Conservation (phyloP, 2,329 filamentous ascomycete species). For the Penicillium sclerotiorum region DNA sequence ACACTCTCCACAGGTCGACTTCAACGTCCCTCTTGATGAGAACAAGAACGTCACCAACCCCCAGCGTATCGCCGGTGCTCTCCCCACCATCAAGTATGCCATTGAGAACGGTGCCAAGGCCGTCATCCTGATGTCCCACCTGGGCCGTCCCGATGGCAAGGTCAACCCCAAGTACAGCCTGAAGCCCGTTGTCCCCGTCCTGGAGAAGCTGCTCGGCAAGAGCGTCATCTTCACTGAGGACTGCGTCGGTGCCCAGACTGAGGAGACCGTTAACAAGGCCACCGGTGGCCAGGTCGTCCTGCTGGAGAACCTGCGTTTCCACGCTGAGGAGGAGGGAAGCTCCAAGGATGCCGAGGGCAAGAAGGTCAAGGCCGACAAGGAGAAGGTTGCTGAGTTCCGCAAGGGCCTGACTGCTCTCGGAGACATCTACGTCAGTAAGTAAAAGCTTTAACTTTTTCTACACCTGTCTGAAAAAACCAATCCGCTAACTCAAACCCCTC, state of each 20-base stretch:
- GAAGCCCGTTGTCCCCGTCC: conserved; percentile 85
- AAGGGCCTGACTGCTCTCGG: conserved; percentile 92
- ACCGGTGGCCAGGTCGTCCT: conserved; percentile 81
- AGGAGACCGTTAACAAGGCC: conserved; percentile 84
- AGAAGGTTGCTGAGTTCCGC: conserved; percentile 87
- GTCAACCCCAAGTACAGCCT: conserved; percentile 91
- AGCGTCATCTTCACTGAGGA: conserved; percentile 86
- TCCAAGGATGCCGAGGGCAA: conserved; percentile 91
- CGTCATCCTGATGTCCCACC: conserved; percentile 96
- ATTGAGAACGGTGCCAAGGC: conserved; percentile 87
- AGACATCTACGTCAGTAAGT: conserved; percentile 92
- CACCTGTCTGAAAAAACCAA: not conserved
- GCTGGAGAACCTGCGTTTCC: conserved; percentile 97
- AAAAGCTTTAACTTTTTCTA: no score
- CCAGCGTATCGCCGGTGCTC: conserved; percentile 94
- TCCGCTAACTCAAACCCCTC: conserved; percentile 2
- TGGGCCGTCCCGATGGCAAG: conserved; percentile 91
- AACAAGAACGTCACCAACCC: conserved; percentile 96
- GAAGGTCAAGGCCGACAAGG: conserved; percentile 97
- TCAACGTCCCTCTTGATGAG: conserved; percentile 96
- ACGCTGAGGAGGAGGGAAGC: conserved; percentile 96
- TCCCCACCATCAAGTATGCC: conserved; percentile 94
- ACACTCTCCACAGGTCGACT: conserved; percentile 74
- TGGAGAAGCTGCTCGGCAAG: conserved; percentile 86
- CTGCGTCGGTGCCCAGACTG: conserved; percentile 85